Conservation (phyloP, 75 land plant species). For the Azolla pinnata region DNA sequence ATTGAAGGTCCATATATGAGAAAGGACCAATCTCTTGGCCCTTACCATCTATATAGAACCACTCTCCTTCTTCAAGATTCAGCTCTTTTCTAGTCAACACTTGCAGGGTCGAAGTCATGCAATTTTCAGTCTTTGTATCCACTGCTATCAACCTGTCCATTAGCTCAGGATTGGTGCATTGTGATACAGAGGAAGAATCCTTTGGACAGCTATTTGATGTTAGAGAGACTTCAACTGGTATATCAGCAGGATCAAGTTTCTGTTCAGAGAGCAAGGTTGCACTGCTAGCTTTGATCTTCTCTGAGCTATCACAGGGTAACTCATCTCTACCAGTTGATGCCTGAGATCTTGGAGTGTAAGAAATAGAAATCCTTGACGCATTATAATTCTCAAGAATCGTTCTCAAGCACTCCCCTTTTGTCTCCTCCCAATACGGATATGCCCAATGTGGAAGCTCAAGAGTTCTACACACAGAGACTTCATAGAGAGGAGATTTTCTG, state of each 20-base stretch:
- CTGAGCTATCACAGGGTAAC: neutral
- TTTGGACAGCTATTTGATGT: no score
- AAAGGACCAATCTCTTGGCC: conserved; percentile 82
- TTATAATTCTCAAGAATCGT: conserved; percentile 4
- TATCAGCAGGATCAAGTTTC: no score
- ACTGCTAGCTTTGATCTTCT: conserved; percentile 6
- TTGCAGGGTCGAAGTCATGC: neutral
- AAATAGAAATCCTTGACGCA: neutral
- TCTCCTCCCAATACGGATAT: conserved; percentile 40
- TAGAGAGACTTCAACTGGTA: no score
- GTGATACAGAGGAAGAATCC: no score
- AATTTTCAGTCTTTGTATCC: neutral
- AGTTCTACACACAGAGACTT: conserved; percentile 34
- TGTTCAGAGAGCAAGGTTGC: neutral
- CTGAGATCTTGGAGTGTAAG: conserved; percentile 6
- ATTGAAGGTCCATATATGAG: conserved; percentile 43
- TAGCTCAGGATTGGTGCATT: neutral
- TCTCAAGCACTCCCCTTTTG: neutral
- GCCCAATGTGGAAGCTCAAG: conserved; percentile 85
- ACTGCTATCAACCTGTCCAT: neutral
- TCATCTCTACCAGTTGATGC: conserved; percentile 7
- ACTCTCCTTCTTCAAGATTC: conserved; percentile 54
- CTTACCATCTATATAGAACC: conserved; percentile 80
- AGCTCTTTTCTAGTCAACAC: conserved; percentile 47
- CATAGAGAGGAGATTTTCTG: conserved; percentile 40